These are phyloP conservation scores for Nitzschia sp. DNA, from an alignment of 108 stramenopile genomes.

Conservation along the genomic window DNA sequence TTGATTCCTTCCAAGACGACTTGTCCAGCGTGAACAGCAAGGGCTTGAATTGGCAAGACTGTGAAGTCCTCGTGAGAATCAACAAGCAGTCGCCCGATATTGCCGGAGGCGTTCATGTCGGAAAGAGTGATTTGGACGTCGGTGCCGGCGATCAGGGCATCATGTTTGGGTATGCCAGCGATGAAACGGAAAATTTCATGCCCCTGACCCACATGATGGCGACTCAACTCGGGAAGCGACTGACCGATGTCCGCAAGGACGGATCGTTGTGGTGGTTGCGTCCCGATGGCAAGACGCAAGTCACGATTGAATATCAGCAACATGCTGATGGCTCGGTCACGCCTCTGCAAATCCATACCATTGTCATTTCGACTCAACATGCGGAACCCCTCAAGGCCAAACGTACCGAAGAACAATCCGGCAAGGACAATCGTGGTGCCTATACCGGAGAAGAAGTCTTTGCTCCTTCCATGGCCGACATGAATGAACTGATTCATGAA, in stretches of 20 bases:
- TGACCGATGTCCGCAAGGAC: constrained; percentile 97
- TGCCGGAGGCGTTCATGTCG: constrained; percentile 94
- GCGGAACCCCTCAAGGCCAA: constrained; percentile 89
- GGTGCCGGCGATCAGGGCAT: constrained; percentile 99
- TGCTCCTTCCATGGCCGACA: constrained; percentile 80
- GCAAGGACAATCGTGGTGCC: constrained; percentile 93
- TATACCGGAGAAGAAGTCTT: constrained; percentile 73
- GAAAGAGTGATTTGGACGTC: constrained; percentile 90
- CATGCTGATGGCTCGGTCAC: constrained; percentile 87
- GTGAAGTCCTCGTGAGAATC: constrained; percentile 96
- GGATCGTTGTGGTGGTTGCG: constrained; percentile 94
- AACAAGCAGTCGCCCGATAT: constrained; percentile 99
- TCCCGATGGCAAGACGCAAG: constrained; percentile 98
- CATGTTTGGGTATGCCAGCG: constrained; percentile 98
- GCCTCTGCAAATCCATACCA: constrained; percentile 96
- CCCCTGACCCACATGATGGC: constrained; percentile 96
- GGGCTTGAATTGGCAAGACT: constrained; percentile 94
- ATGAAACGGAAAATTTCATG: constrained; percentile 96
- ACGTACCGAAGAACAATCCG: constrained; percentile 91
- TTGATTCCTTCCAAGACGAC: constrained; percentile 86
- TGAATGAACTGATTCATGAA: constrained; percentile 84
- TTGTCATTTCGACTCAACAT: constrained; percentile 98
- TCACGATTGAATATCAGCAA: constrained; percentile 93
- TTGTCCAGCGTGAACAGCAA: constrained; percentile 80
- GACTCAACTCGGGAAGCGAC: constrained; percentile 89